Conservation (phyloP, 1,284 basidiomycete genomes). For the Sporisorium exsertum region DNA sequence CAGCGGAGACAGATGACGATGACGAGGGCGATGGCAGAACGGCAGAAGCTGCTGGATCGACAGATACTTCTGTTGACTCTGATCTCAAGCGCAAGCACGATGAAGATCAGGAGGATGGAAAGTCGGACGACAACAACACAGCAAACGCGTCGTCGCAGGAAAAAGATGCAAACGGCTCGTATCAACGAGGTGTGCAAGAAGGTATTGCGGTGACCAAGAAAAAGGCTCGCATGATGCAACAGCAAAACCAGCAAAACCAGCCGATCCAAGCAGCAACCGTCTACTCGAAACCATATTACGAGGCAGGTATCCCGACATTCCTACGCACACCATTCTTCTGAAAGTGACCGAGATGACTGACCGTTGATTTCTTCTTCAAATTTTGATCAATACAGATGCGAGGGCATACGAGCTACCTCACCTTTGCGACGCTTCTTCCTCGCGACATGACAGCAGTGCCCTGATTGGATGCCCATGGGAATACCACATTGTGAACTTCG, state of each 20-base stretch:
- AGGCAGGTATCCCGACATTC: not conserved
- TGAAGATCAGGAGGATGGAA: not conserved
- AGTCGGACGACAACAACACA: constrained; percentile 5
- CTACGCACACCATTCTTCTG: not conserved
- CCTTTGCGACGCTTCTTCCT: constrained; percentile 65
- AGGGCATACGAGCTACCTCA: constrained; percentile 67
- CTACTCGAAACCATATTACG: constrained; percentile 43
- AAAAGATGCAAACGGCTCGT: constrained; percentile 16
- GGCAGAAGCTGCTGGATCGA: constrained; percentile 9
- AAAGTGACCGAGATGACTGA: not conserved
- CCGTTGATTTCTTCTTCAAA: not conserved
- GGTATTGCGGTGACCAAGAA: constrained; percentile 49
- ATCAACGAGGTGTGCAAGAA: constrained; percentile 43
- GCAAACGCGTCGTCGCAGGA: constrained; percentile 4
- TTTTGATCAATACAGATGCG: constrained; percentile 49
- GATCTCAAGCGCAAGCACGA: constrained; percentile 33
- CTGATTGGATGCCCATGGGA: not conserved
- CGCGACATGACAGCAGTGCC: constrained; percentile 40
- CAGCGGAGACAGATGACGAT: not conserved
- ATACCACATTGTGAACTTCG: not conserved
- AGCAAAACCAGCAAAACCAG: constrained; percentile 34
- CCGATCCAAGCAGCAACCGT: constrained; percentile 42
- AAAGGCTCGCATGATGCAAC: constrained; percentile 41
- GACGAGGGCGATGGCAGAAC: constrained; percentile 28
- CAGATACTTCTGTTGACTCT: not conserved